phyloP scores from a whole-genome alignment of 2,329 filamentous ascomycete genomes.

The Scolecobasidium constrictum region DNA sequence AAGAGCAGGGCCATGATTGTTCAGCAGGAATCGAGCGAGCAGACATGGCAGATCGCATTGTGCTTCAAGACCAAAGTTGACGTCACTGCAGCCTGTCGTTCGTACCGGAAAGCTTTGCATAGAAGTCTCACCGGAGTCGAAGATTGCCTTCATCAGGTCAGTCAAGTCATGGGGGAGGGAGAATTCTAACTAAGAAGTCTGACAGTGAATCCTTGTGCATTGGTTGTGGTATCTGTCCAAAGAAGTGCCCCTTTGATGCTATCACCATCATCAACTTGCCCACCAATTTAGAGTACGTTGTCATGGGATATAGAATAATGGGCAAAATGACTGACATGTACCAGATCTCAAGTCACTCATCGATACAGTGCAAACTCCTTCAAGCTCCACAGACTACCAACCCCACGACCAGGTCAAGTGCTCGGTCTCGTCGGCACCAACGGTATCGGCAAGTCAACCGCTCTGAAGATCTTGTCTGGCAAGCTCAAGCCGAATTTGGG shows the following conservation, averaged over 20 bases:
- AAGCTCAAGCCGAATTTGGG: constrained; percentile 98
- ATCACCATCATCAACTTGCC: constrained; percentile 99
- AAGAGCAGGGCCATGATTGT: too few relatives aligned
- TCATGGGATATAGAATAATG: too few relatives aligned
- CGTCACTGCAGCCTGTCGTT: constrained; percentile 65
- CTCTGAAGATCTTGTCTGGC: constrained; percentile 93
- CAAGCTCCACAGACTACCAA: constrained; percentile 94
- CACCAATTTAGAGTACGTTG: constrained; percentile 74
- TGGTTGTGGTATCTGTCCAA: constrained; percentile 98
- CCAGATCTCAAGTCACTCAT: constrained; percentile 83
- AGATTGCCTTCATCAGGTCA: constrained; percentile 97
- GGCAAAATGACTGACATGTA: too few relatives aligned
- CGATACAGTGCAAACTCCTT: constrained; percentile 99
- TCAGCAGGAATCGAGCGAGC: too few relatives aligned
- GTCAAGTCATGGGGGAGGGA: constrained; percentile 85
- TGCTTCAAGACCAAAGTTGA: too few relatives aligned
- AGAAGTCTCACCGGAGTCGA: constrained; percentile 78
- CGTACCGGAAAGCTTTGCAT: constrained; percentile 96
- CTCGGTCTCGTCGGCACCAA: constrained; percentile 96
- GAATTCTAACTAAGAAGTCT: too few relatives aligned
- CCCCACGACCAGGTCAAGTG: constrained; percentile 90
- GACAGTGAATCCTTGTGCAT: constrained; percentile 39
- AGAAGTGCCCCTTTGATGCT: constrained; percentile 97
- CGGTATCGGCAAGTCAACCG: constrained; percentile 99
- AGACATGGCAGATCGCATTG: too few relatives aligned